Percentiles rank a stretch among this genome's conserved stretches.
These are phyloP conservation scores for Flaveria linearis DNA, from an alignment of 129 eudicot species.

Conservation along the genomic window DNA sequence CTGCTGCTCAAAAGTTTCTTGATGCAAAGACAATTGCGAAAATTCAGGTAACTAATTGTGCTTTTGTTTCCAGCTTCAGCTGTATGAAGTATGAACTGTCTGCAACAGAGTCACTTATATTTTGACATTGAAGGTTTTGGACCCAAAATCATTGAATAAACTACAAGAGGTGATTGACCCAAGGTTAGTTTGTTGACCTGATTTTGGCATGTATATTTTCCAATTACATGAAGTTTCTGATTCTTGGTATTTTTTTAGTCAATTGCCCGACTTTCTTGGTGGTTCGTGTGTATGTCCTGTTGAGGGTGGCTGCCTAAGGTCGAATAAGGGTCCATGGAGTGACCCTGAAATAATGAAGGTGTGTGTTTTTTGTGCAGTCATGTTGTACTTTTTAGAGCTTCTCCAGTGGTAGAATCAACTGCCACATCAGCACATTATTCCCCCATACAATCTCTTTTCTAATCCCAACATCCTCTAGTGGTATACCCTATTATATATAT, in stretches of 20 bases:
- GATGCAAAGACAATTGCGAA: constrained; percentile 76
- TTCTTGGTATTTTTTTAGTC: constrained; percentile 48
- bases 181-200: constrained; percentile 49
- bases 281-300: constrained; percentile 74
- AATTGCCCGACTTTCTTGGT: constrained; percentile 85
- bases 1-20: constrained; percentile 80
- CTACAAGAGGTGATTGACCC: constrained; percentile 65
- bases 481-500: not conserved
- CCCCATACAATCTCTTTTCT: not conserved
- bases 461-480: not conserved
- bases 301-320: constrained; percentile 87
- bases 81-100: constrained; percentile 15
- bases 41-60: constrained; percentile 52
- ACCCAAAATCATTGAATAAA: constrained; percentile 66
- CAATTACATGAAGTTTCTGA: constrained; percentile 18
- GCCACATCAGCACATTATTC: not conserved
- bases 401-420: not conserved
- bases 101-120: not conserved
- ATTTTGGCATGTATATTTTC: constrained; percentile 10
- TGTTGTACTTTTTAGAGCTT: not conserved
- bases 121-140: constrained; percentile 61
- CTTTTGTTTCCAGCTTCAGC: constrained; percentile 6
- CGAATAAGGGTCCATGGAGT: constrained; percentile 84
- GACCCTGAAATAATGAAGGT: constrained; percentile 92
- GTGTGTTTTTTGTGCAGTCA: not conserved